Conservation (phyloP, 176 grass and related monocot genomes). For the Phragmites australis region DNA sequence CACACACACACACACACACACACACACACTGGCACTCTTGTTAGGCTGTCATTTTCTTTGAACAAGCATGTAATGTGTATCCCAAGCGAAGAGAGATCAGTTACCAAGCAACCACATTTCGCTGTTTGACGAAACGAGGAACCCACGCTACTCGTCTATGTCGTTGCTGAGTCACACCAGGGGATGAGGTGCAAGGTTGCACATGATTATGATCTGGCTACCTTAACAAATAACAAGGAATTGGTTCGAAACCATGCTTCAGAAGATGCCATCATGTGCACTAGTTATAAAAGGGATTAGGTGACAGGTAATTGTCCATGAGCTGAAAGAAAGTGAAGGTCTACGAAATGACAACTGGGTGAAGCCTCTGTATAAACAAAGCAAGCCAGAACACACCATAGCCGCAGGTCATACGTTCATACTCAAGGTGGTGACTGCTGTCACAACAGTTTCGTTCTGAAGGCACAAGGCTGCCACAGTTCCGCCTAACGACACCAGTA, state of each 20-base stretch:
- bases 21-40: neutral
- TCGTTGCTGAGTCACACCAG: slow-evolving; percentile 1
- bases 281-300: neutral
- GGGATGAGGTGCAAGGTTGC: neutral
- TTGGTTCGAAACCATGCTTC: slow-evolving; percentile 1
- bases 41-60: slow-evolving; percentile 31
- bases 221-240: neutral
- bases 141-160: neutral
- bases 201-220: neutral
- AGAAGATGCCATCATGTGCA: neutral
- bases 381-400: neutral
- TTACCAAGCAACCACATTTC: slow-evolving; percentile 4
- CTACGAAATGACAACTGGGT: neutral
- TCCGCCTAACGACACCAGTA: neutral
- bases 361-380: neutral
- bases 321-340: neutral
- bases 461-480: neutral
- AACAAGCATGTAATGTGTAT: slow-evolving; percentile 12
- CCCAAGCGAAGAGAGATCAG: neutral
- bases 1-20: too few relatives aligned
- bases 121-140: neutral
- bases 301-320: neutral
- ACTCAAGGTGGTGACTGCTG: neutral
- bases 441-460: neutral
- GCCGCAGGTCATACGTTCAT: neutral